Conservation (phyloP, 257 asterid genomes). For the Lantana camara region DNA sequence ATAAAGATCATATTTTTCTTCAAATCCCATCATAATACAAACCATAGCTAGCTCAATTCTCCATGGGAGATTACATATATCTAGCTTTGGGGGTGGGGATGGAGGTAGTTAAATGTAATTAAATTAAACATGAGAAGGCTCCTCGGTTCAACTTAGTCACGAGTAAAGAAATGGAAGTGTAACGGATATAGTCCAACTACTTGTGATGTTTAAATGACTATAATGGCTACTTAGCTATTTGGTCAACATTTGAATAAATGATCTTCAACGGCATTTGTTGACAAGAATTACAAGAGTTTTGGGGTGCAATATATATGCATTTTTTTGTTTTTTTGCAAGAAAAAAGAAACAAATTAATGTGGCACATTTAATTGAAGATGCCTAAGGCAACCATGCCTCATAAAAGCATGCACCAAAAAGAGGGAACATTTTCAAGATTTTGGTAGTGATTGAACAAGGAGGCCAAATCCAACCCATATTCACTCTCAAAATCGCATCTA, state of each 20-base stretch:
- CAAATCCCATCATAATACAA: slow-evolving; percentile 16
- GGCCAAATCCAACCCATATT: background rate
- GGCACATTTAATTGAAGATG: background rate
- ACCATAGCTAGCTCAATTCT: background rate
- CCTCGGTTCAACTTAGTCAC: slow-evolving; percentile 33
- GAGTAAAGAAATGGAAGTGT: slow-evolving; percentile 31
- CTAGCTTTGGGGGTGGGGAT: background rate
- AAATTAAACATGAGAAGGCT: slow-evolving; percentile 29
- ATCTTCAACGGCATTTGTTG: slow-evolving; percentile 18
- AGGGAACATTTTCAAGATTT: background rate
- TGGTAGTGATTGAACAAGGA: slow-evolving; percentile 1
- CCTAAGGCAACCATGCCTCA: slow-evolving; percentile 18
- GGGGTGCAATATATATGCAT: no score
- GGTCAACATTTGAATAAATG: slow-evolving; percentile 13
- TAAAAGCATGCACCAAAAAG: slow-evolving; percentile 22
- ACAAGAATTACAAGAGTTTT: background rate
- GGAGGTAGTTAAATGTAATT: slow-evolving; percentile 19
- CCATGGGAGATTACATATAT: background rate
- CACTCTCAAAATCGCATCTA: no score
- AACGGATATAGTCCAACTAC: slow-evolving; percentile 42
- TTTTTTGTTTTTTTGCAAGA: no score
- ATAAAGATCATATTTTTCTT: slow-evolving; percentile 9
- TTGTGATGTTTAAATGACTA: slow-evolving; percentile 33
- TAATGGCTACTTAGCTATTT: background rate
- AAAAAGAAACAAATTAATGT: no score